Evolutionary conservation across 306 rosid species (phyloP).

Genomic region (Quillaja saponaria): DNA sequence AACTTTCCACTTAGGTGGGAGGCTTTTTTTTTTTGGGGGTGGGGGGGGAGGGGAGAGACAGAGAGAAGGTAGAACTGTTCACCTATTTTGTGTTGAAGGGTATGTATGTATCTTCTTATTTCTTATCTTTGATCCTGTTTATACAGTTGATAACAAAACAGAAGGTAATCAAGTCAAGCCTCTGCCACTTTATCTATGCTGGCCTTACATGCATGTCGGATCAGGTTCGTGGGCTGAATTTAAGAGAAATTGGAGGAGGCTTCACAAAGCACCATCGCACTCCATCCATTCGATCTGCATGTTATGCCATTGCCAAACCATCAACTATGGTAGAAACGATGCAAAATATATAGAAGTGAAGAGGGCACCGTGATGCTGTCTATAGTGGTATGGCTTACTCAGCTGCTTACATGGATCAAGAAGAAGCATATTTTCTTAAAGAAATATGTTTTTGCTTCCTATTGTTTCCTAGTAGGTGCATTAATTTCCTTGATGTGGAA

Average conservation of each 20-base stretch:
- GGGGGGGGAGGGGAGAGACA: no score
- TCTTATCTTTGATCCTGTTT: constrained; percentile 31
- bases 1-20: no score
- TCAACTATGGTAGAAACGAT: constrained; percentile 86
- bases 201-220: constrained; percentile 93
- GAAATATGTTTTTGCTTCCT: constrained; percentile 79
- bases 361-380: constrained; percentile 60
- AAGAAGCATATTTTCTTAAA: constrained; percentile 60
- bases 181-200: constrained; percentile 64
- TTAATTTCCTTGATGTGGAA: neutral
- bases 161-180: constrained; percentile 45
- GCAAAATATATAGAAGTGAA: constrained; percentile 70
- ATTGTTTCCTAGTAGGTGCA: constrained; percentile 73
- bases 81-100: no score
- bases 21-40: no score
- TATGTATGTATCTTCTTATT: neutral
- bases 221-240: constrained; percentile 72
- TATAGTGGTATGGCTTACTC: constrained; percentile 77
- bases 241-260: constrained; percentile 93
- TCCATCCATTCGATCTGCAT: constrained; percentile 82
- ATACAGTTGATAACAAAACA: constrained; percentile 55
- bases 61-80: no score
- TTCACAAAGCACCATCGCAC: constrained; percentile 82
- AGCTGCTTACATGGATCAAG: constrained; percentile 72
- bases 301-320: constrained; percentile 90